Evolutionary conservation across 495 filamentous ascomycete species (phyloP).

Genomic region (Acidiella bohemica): DNA sequence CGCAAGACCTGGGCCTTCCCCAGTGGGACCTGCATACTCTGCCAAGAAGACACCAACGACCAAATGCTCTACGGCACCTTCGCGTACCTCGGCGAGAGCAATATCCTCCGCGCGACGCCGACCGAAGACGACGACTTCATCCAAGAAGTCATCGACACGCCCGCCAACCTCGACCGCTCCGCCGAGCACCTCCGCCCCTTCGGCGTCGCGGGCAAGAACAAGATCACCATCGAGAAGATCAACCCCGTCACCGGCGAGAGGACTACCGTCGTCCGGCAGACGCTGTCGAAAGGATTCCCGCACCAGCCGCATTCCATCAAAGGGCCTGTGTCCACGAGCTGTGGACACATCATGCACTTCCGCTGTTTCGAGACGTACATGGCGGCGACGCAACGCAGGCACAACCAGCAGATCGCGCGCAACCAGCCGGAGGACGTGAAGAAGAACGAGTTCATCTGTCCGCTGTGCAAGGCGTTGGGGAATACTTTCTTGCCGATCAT

Average conservation of each 20-base stretch:
- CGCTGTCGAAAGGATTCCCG: constrained; percentile 79
- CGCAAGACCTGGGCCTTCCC: constrained; percentile 84
- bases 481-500: constrained; percentile 92
- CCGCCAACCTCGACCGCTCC: constrained; percentile 66
- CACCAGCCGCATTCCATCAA: constrained; percentile 41
- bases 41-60: constrained; percentile 90
- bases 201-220: constrained; percentile 78
- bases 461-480: constrained; percentile 93
- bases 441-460: constrained; percentile 83
- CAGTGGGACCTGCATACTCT: constrained; percentile 86
- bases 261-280: constrained; percentile 61
- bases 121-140: constrained; percentile 70
- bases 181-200: constrained; percentile 74
- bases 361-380: constrained; percentile 87
- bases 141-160: constrained; percentile 63
- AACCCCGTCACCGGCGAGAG: constrained; percentile 55
- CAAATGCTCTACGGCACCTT: constrained; percentile 82
- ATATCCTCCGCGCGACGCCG: constrained; percentile 74
- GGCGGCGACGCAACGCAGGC: constrained; percentile 64
- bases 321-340: constrained; percentile 82
- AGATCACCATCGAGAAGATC: constrained; percentile 58
- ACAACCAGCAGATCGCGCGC: constrained; percentile 80
- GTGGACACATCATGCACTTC: constrained; percentile 98
- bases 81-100: constrained; percentile 74
- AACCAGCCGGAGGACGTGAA: constrained; percentile 72